Conservation (phyloP, 352 stramenopile species). For the Phytophthora nicotianae region DNA sequence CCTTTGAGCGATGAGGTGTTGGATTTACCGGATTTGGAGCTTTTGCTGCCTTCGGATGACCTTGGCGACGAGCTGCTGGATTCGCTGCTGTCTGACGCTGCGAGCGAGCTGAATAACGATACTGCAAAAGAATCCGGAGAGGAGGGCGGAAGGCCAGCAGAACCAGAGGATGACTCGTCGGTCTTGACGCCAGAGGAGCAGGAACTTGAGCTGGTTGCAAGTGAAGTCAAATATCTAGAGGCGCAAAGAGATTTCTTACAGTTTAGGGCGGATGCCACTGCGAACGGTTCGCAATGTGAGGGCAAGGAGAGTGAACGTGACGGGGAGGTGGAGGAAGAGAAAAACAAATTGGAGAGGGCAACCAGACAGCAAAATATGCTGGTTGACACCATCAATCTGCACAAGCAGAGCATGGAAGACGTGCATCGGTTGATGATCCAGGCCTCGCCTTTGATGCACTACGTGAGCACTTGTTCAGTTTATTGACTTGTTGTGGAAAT, state of each 20-base stretch:
- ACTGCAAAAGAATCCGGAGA: conserved; percentile 12
- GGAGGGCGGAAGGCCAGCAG: background rate
- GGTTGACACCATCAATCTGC: conserved; percentile 36
- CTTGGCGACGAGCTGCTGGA: conserved; percentile 20
- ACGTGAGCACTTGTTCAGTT: conserved; percentile 36
- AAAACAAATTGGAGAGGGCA: conserved; percentile 31
- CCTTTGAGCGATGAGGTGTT: conserved; percentile 8
- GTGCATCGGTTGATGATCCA: conserved; percentile 47
- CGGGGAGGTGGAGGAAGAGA: conserved; percentile 27
- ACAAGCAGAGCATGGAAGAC: conserved; percentile 50
- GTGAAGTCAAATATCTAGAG: conserved; percentile 62
- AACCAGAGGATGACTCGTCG: background rate
- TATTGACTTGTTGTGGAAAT: background rate
- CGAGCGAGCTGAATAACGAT: background rate
- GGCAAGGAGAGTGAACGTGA: conserved; percentile 1
- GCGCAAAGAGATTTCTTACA: conserved; percentile 62
- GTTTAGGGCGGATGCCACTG: conserved; percentile 40
- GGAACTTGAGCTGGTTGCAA: conserved; percentile 44
- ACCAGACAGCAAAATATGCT: conserved; percentile 41
- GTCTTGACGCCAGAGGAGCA: conserved; percentile 1
- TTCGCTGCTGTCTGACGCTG: conserved; percentile 13
- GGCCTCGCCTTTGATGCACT: conserved; percentile 53
- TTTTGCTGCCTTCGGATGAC: conserved; percentile 24
- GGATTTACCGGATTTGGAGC: conserved; percentile 33
- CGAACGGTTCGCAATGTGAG: conserved; percentile 1